Evolutionary conservation across 805 yeast genomes (phyloP).

Genomic region (Soucietia sequanensis): DNA sequence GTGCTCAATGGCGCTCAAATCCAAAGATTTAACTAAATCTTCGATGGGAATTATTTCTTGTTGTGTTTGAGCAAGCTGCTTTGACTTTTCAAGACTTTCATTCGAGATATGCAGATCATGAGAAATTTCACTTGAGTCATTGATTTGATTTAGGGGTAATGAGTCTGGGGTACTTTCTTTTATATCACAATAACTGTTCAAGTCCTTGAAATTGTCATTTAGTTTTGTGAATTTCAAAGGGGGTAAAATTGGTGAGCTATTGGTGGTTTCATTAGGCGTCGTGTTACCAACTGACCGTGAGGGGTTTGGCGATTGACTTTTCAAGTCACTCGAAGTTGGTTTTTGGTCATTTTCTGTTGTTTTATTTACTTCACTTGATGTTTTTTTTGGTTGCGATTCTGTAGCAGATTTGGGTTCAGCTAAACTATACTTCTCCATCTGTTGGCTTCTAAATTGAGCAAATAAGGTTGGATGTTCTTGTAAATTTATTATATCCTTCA

Average conservation of each 20-base stretch:
- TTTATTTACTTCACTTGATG: background rate
- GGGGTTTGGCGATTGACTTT: slow-evolving; percentile 3
- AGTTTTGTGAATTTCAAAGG: slow-evolving; percentile 19
- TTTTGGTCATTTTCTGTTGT: slow-evolving; percentile 1
- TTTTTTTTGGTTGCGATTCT: background rate
- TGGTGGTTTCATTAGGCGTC: background rate
- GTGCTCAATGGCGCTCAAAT: slow-evolving; percentile 10
- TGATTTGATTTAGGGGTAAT: background rate
- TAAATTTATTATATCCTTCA: slow-evolving; percentile 32
- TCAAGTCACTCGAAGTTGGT: slow-evolving; percentile 1
- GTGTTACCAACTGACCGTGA: slow-evolving; percentile 3
- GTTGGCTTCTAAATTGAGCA: slow-evolving; percentile 22
- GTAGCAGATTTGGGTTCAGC: background rate
- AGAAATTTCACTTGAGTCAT: background rate
- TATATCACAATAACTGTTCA: background rate
- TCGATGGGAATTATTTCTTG: slow-evolving; percentile 20
- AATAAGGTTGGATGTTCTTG: slow-evolving; percentile 23
- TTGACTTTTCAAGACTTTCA: background rate
- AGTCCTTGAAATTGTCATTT: slow-evolving; percentile 4
- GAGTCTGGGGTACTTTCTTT: slow-evolving; percentile 20
- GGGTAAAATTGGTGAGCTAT: slow-evolving; percentile 20
- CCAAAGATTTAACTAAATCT: slow-evolving; percentile 13
- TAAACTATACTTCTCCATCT: slow-evolving; percentile 15
- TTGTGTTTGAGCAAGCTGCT: no score
- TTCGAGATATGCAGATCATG: background rate